Percentiles rank a stretch among this genome's conserved stretches.
Conservation (phyloP, 169 alveolate species). For the Blepharisma undulans region DNA sequence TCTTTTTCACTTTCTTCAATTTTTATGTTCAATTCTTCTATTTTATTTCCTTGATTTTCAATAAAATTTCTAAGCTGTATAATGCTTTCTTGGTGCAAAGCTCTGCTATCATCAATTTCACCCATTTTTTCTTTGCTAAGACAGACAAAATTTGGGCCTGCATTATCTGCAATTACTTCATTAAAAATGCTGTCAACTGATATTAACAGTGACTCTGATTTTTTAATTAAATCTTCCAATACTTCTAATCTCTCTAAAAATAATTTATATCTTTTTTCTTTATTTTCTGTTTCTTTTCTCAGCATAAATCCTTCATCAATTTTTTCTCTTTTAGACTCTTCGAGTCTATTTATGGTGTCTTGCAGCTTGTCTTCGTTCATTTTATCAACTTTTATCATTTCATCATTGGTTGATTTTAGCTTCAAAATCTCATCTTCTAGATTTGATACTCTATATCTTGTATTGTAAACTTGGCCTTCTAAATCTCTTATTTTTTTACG, state of each 20-base stretch:
- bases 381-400: not conserved
- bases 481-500: slow-evolving; percentile 22
- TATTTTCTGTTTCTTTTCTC: not conserved
- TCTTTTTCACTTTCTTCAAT: not conserved
- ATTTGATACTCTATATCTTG: not conserved
- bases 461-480: slow-evolving; percentile 5
- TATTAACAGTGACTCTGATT: slow-evolving; percentile 1
- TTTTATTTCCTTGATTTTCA: not conserved
- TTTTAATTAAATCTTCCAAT: not conserved
- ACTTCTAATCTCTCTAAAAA: not conserved
- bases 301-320: not conserved
- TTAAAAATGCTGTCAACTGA: not conserved
- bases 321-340: not conserved
- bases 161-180: not conserved
- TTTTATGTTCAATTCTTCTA: not conserved
- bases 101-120: not conserved
- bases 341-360: not conserved
- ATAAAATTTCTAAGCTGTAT: not conserved
- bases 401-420: not conserved
- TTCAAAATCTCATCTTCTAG: slow-evolving; percentile 1
- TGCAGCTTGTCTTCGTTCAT: not conserved
- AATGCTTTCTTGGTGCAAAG: not conserved
- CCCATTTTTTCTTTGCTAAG: not conserved
- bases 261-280: not conserved
- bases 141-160: not conserved